A percentile compares a stretch with the other conserved stretches of the same genome.
phyloP scores from a whole-genome alignment of 257 asterid genomes.

The Jaltomata sinuosa region DNA sequence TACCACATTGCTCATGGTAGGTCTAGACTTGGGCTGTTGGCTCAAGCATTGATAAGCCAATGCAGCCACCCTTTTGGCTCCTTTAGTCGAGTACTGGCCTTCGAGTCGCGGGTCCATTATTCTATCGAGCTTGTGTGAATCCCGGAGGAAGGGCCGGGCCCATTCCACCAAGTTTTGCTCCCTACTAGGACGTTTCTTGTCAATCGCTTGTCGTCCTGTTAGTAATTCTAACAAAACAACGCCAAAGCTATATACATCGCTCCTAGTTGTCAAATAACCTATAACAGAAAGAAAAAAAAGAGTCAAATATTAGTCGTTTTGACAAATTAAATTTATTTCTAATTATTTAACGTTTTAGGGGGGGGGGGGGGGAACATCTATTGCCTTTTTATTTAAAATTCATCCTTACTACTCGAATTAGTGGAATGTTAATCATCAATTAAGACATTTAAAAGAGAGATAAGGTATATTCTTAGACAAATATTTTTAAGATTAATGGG shows the following conservation, averaged over 20 bases:
- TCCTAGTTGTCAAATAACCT: conserved; percentile 73
- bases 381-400: not conserved
- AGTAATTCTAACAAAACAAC: conserved; percentile 65
- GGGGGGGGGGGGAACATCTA: no score
- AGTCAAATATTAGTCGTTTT: not conserved
- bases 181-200: conserved; percentile 42
- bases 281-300: not conserved
- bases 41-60: conserved; percentile 60
- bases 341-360: not conserved
- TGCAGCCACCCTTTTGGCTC: conserved; percentile 56
- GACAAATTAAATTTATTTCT: not conserved
- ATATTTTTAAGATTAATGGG: not conserved
- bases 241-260: conserved; percentile 70
- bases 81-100: conserved; percentile 55
- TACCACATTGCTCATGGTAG: conserved; percentile 54
- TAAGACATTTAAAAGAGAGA: not conserved
- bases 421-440: not conserved
- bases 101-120: conserved; percentile 63
- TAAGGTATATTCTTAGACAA: not conserved
- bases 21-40: conserved; percentile 50
- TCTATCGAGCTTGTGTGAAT: conserved; percentile 41
- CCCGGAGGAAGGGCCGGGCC: conserved; percentile 61
- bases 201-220: conserved; percentile 51
- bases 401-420: not conserved
- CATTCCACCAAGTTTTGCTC: conserved; percentile 66